These are phyloP conservation scores for Tolypocladium pustulatum DNA, from an alignment of 2,329 filamentous ascomycete genomes.

Conservation along the genomic window DNA sequence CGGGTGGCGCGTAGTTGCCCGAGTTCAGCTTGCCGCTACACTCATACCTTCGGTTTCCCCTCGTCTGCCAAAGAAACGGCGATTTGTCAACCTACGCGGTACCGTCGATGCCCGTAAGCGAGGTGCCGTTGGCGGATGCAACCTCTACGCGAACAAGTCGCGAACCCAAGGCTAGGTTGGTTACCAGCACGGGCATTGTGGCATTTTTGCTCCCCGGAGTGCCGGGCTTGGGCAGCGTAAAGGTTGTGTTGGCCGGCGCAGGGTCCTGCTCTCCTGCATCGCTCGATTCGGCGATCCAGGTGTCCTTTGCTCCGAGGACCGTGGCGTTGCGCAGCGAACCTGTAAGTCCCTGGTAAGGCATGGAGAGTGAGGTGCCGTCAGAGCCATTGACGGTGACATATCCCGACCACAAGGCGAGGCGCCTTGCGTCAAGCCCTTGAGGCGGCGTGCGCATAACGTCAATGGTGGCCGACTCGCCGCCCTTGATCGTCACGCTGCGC, in stretches of 20 bases:
- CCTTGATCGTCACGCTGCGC: neutral
- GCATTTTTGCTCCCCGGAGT: slow-evolving; percentile 4
- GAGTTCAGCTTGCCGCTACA: neutral
- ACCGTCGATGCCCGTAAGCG: too few species aligned
- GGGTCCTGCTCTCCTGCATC: slow-evolving; percentile 6
- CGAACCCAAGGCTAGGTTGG: slow-evolving; percentile 6
- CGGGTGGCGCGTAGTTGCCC: neutral
- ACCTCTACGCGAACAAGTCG: slow-evolving; percentile 5
- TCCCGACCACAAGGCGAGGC: slow-evolving; percentile 4
- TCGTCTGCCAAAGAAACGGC: neutral
- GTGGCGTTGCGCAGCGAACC: slow-evolving; percentile 19
- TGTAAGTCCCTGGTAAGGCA: slow-evolving; percentile 23
- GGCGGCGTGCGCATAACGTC: slow-evolving; percentile 1
- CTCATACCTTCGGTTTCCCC: neutral
- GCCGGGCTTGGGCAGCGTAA: slow-evolving; percentile 8
- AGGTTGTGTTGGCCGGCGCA: slow-evolving; percentile 12
- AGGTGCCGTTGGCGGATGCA: neutral
- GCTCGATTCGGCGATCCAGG: slow-evolving; percentile 19
- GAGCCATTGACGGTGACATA: slow-evolving; percentile 7
- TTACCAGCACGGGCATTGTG: slow-evolving; percentile 21
- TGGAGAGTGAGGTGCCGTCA: slow-evolving; percentile 16
- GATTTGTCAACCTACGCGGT: neutral
- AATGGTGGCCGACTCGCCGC: neutral
- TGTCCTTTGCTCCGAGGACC: slow-evolving; percentile 21
- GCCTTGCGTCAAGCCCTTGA: neutral